phyloP scores from a whole-genome alignment of 768 basidiomycete species.

The Termitomyces sp. region DNA sequence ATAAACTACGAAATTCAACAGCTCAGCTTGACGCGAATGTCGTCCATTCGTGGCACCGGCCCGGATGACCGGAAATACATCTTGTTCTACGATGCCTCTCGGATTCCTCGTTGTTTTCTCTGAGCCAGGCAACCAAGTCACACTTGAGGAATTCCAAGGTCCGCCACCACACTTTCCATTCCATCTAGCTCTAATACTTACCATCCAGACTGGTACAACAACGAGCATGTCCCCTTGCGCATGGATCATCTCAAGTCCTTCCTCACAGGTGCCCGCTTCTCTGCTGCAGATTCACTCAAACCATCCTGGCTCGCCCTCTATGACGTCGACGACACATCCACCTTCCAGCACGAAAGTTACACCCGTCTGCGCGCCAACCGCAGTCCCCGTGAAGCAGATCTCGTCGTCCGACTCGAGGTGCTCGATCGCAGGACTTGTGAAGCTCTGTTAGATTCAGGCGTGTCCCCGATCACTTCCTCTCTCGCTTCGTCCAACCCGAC shows the following conservation, averaged over 20 bases:
- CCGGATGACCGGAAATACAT: not conserved
- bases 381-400: slow-evolving; percentile 34
- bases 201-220: slow-evolving; percentile 46
- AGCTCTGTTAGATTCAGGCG: slow-evolving; percentile 28
- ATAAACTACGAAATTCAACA: not conserved
- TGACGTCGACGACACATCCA: slow-evolving; percentile 35
- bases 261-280: slow-evolving; percentile 42
- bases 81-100: slow-evolving; percentile 19
- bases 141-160: slow-evolving; percentile 46
- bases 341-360: slow-evolving; percentile 37
- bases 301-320: slow-evolving; percentile 48
- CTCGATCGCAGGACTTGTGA: slow-evolving; percentile 39
- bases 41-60: not conserved
- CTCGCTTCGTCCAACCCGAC: slow-evolving; percentile 25
- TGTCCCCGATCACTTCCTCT: slow-evolving; percentile 23
- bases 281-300: slow-evolving; percentile 25
- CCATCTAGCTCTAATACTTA: not conserved
- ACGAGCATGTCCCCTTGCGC: slow-evolving; percentile 49
- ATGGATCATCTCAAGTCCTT: slow-evolving; percentile 39
- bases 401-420: slow-evolving; percentile 34
- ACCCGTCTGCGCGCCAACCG: slow-evolving; percentile 37
- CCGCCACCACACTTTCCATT: not conserved
- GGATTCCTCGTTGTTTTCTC: slow-evolving; percentile 46
- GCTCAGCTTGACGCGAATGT: not conserved
- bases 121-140: slow-evolving; percentile 35